Conservation (phyloP, 176 grass and related monocot genomes). For the Guadua angustifolia region DNA sequence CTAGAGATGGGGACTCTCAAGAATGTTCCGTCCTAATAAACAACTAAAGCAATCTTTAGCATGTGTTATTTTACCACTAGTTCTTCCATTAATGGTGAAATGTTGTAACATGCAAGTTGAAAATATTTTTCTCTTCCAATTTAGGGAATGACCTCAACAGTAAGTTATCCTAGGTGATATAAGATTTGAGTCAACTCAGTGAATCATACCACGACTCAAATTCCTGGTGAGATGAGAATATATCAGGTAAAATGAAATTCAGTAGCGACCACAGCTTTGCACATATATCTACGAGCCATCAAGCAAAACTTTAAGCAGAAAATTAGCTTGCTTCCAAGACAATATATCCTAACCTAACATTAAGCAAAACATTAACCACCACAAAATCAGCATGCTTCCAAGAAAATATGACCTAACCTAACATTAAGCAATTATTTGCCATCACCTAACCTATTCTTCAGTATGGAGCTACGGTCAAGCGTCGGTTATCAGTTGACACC, state of each 20-base stretch:
- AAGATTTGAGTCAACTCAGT: neutral
- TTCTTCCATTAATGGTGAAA: neutral
- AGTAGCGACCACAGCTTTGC: slow-evolving; percentile 96
- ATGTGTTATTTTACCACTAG: neutral
- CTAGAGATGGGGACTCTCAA: neutral
- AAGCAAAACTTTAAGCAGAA: no score
- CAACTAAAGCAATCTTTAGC: slow-evolving; percentile 1
- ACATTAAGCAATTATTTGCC: no score
- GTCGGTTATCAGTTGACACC: no score
- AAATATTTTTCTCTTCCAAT: slow-evolving; percentile 7
- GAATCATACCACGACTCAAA: slow-evolving; percentile 94
- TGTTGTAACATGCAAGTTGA: neutral
- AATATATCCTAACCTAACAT: no score
- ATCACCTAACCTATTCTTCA: no score
- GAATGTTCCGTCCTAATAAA: neutral
- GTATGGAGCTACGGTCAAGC: no score
- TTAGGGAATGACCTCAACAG: neutral
- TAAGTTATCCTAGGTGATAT: neutral
- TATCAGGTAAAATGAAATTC: slow-evolving; percentile 97
- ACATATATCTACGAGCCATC: no score
- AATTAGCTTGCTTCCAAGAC: no score
- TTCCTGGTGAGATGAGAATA: slow-evolving; percentile 87
- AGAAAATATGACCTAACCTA: no score
- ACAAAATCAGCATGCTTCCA: no score
- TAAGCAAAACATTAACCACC: no score